Evolutionary conservation across 108 stramenopile species (phyloP), one percentile per base, ranked within the genome.

Genomic region (Epithemia pelagica): DNA sequence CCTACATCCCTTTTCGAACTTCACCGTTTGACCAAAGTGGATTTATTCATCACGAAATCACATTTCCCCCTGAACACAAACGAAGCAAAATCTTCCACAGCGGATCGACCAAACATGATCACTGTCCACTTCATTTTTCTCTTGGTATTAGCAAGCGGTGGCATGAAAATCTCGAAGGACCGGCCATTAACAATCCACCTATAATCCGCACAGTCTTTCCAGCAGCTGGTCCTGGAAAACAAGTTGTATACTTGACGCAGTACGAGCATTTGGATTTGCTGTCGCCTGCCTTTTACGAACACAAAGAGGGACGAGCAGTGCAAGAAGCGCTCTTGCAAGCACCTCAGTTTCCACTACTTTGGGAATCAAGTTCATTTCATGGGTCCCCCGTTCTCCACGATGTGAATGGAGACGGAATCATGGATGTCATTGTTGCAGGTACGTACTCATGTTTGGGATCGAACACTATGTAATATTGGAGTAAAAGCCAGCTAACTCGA

Each of bases 1-100:
- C 87, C n/a, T 91, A 86, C 71, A 86, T 91, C 30, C 78, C 86
- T 58, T 91, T 82, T 66, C 85, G 87, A n/a, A 88, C 85, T 1
- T 65, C 74, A 33, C 86, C 87, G 22, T 82, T 74, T 51, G 85
- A 91, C 64, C 87, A 91, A 76, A 55, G 25, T 0, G 37, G 37
- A 5, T 15, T 10, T 46, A 56, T 75, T 25, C 28, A 70, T 53
- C 62, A 70, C 30, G 21, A 59, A 32, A 22, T 69, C 21, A 46
- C 31, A 24, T 67, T 52, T 52, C 15, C 37, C 23, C 59, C 2
- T n/a, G 0, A 37, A 5, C 8, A 28, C 21, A 28, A 37, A 52
- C 32, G 31, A 0, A 68, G 64, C 54, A 65, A 64, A 32, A 22
- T 46, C 67, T 58, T 52, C 18, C 58, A 62, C 15, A 53, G 30